Base-by-base conservation (phyloP, 495 filamentous ascomycete species). In the Hapsidospora chrysogenum region DNA sequence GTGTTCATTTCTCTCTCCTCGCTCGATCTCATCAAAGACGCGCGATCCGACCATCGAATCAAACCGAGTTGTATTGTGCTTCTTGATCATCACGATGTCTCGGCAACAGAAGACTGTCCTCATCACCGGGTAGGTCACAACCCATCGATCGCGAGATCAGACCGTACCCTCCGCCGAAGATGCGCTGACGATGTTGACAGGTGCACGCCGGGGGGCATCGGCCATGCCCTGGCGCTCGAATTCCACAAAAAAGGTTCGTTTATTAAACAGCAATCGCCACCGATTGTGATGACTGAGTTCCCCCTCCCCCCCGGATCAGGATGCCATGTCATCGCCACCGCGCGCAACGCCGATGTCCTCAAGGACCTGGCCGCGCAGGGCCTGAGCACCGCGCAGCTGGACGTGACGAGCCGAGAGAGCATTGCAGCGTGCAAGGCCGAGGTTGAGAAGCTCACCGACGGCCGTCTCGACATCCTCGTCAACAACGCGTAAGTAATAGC, bases 401-500 rank as follows among this genome's bases (percentile, higher is more conserved):
- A 72, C 33, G 68, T 76, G 27, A 68, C 58, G 17, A 52, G 56
- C n/a, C 30, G 42, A 2, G 53, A 60, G 3, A 70, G 64, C 48
- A 66, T 75, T 55, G 55, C 51, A 21, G 42, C 44, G 9, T 64
- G 59, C 43, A 58, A 59, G 35, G 46, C 48, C 5, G 55, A 57
- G 8, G 65, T 74, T 11, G 52, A 52, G 18, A 46, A 51, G n/a
- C 37, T 68, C 21, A 76, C 70, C 0, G 61, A 59, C 33, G 71
- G 69, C 9, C 65, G 47, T 33, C 54, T 81, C n/a, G 68, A 78
- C 47, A 65, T 68, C 34, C 58, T 80, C 13, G 61, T 82, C 37
- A 82, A 82, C 48, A 80, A 80, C 45, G 74, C 74, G 61, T 66
- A 30, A 26, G 62, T 49, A 14, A 16, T 16, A 6, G 15, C 13